Percentiles rank a stretch among this genome's conserved stretches.
These are phyloP conservation scores for Erythrobasidium hasegawianum DNA, from an alignment of 1,284 basidiomycete genomes.

Conservation along the genomic window DNA sequence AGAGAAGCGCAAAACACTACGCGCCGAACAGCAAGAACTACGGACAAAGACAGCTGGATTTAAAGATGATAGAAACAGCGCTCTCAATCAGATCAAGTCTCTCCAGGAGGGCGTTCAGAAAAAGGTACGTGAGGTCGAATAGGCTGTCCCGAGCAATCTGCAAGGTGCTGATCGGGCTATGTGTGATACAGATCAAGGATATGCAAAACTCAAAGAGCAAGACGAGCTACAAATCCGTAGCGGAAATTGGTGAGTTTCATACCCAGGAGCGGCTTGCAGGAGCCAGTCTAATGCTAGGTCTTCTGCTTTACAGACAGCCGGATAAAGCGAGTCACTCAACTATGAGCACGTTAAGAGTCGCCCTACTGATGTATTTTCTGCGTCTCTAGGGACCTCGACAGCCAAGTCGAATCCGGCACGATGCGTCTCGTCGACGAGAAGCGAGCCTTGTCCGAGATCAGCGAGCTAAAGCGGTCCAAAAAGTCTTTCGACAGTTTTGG, in stretches of 20 bases:
- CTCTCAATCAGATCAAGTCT: conserved; percentile 75
- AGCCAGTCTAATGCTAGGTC: not conserved
- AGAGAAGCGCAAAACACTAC: conserved; percentile 69
- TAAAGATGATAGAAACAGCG: conserved; percentile 71
- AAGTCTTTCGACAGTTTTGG: conserved; percentile 72
- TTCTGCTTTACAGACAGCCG: conserved; percentile 11
- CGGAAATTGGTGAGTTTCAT: conserved; percentile 89
- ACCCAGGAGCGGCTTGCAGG: conserved; percentile 28
- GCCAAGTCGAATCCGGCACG: conserved; percentile 82
- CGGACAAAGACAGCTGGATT: conserved; percentile 73
- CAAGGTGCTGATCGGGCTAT: not conserved
- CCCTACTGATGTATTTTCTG: conserved; percentile 5
- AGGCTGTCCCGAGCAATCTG: too few species aligned
- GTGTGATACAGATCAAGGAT: conserved; percentile 69
- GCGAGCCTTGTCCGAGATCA: conserved; percentile 84
- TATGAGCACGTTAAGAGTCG: not conserved
- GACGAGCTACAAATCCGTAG: conserved; percentile 73
- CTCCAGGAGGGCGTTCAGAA: conserved; percentile 76
- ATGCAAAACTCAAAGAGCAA: conserved; percentile 78
- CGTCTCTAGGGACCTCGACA: conserved; percentile 65
- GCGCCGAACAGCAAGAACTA: conserved; percentile 75
- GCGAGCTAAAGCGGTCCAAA: conserved; percentile 63
- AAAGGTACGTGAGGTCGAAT: conserved; percentile 60
- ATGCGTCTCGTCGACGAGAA: conserved; percentile 97
- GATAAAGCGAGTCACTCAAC: conserved; percentile 20